phyloP scores from a whole-genome alignment of 106 monocot species.

The Amphibolis antarctica region DNA sequence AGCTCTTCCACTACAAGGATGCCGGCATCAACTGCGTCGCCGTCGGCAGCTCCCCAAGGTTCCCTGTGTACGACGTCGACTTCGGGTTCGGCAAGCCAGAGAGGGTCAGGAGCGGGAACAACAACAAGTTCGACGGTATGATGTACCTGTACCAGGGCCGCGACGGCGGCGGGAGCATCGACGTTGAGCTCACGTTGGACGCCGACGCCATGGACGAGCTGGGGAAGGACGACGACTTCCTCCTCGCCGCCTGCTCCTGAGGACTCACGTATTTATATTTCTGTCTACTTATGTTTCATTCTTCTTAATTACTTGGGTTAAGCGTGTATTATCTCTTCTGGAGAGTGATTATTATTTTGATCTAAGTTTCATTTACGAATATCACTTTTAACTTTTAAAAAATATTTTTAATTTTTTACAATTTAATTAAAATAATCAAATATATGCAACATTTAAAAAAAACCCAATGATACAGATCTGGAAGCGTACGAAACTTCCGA shows the following conservation, averaged over 20 bases:
- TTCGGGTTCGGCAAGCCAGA: slow-evolving; percentile 88
- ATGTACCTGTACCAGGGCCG: slow-evolving; percentile 73
- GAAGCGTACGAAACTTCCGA: too few relatives aligned
- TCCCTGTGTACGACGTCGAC: slow-evolving; percentile 80
- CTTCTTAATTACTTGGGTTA: too few relatives aligned
- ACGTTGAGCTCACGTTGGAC: slow-evolving; percentile 76
- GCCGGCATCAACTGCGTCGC: slow-evolving; percentile 77
- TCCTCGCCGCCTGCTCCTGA: slow-evolving; percentile 5
- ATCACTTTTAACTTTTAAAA: too few relatives aligned
- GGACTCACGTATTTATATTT: too few relatives aligned
- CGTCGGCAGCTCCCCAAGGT: slow-evolving; percentile 88
- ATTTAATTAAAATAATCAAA: too few relatives aligned
- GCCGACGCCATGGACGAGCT: slow-evolving; percentile 56
- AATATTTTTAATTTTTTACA: too few relatives aligned
- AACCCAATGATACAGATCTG: too few relatives aligned
- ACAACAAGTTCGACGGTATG: slow-evolving; percentile 99
- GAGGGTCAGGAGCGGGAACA: slow-evolving; percentile 73
- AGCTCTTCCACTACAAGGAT: slow-evolving; percentile 83
- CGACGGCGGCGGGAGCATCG: slow-evolving; percentile 54
- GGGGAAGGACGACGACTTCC: slow-evolving; percentile 64
- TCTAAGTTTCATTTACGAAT: too few relatives aligned
- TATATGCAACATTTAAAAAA: too few relatives aligned
- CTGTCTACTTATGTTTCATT: too few relatives aligned
- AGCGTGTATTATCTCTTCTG: too few relatives aligned
- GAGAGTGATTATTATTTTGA: too few relatives aligned